Evolutionary conservation across 2,329 filamentous ascomycete species (phyloP), one percentile per base, ranked within the genome.

Genomic region (Fusarium begoniae): DNA sequence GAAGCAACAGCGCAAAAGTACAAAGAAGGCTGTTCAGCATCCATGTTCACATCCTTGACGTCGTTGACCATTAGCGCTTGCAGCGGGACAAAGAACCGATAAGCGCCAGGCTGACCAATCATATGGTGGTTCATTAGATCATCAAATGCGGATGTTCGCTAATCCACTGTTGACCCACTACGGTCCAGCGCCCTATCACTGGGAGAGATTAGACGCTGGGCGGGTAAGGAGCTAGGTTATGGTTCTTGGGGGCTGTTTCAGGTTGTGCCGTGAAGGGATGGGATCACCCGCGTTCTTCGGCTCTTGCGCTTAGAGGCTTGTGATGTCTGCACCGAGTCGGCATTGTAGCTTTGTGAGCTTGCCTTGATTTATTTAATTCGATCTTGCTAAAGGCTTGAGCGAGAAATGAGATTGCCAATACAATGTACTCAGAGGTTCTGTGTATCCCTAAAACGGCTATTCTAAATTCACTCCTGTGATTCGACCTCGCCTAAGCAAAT

Each of bases 391-490:
- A 11, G 37, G 2, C 2, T 38, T 11, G 17, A 20, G 4, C 11
- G 0, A 12, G 4, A 38, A 3, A 38, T 20, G 2, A 38, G 7
- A 8, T 2, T 37, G 17, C 37, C 0, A 38, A 38, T 38, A 1
- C 18, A 6, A 7, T 38, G 12, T 12, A 5, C 12, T 40, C 8
- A 14, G 7, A 40, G 12, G 12, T 12, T 22, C 12, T 20, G 37
- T 18, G 37, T 11, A 38, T 18, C 37, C 10, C 10, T 20, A 20
- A 2, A 38, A 20, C 11, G 10, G 7, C 18, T 7, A 12, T 38
- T 38, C 18, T 13, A 41, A 14, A 41, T 41, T 41, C 38, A 8
- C 0, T 6, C 20, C 13, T 13, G 20, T 14, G 12, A 14, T 14
- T 6, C 38, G 8, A 41, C 38, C 12, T 40, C 2, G 7, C 20